Base-by-base conservation (phyloP, 139 green algal genomes). In the Desmodesmus armatus region DNA sequence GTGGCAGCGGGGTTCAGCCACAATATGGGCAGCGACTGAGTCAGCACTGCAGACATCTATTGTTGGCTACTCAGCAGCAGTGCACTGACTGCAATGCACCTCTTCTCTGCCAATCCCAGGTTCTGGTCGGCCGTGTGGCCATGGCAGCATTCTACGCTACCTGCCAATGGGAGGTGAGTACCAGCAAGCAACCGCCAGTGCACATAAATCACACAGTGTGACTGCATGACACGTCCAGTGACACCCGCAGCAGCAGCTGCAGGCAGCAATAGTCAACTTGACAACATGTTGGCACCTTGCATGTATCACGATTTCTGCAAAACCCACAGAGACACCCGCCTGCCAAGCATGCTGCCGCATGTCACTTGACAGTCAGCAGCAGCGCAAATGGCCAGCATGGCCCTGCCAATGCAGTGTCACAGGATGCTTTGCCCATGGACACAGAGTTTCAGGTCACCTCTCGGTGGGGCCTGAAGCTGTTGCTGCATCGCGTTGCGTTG, bases 71-170 rank as follows among this genome's bases (percentile, higher is more conserved):
- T n/a, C n/a, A n/a, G n/a, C n/a, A n/a, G n/a, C n/a, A n/a, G n/a
- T n/a, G n/a, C n/a, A n/a, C n/a, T n/a, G n/a, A n/a, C n/a, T n/a
- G n/a, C n/a, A n/a, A n/a, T n/a, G n/a, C n/a, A n/a, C n/a, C n/a
- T n/a, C n/a, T n/a, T n/a, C n/a, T n/a, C n/a, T n/a, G n/a, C n/a
- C n/a, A n/a, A n/a, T n/a, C n/a, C n/a, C n/a, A n/a, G n/a, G n/a
- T n/a, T n/a, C n/a, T n/a, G n/a, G n/a, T n/a, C n/a, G n/a, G n/a
- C n/a, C n/a, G n/a, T n/a, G n/a, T n/a, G 6, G 63, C 63, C 53
- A 82, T 82, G 75, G 75, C 75, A 33, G 75, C 53, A 7, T 82
- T 82, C 75, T 82, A 58, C 71, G 75, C 75, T n/a, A 67, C 49
- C 25, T 69, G 51, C 53, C 70, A 71, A 53, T 82, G 75, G 75